Evolutionary conservation across 805 yeast species (phyloP), one percentile per base, ranked within the genome.

Genomic region (Monosporozyma servazzii): DNA sequence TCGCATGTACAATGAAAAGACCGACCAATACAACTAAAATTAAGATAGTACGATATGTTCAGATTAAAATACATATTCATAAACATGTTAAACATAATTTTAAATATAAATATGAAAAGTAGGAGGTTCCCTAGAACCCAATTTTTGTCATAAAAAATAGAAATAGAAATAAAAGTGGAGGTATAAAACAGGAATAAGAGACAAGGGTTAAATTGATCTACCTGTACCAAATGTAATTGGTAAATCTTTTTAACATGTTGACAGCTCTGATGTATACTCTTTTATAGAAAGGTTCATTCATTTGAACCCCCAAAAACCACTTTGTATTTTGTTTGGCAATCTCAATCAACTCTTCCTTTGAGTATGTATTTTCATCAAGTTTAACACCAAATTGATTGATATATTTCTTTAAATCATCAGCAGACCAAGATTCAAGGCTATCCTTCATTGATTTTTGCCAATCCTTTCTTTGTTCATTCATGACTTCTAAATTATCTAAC

Each of bases 301-400:
- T 49, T 36, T 56, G 52, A 5, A 51, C 44, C 9, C 67, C 67
- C 27, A 64, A 58, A 50, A 73, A 72, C 64, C 75, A 64, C 48
- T 60, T 57, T 1, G 78, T 70, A 54, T 75, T 75, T 33, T 68
- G 63, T 53, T 72, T 72, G 8, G 78, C 77, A 50, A 65, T 53
- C 3, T 62, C 53, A 18, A 70, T 51, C 53, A 77, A 61, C 23
- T 75, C 73, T 9, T 69, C 68, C 40, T 63, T 61, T n/a, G 60
- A 56, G 11, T 44, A 25, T 1, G 61, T 54, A 30, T 65, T 51
- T 21, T 46, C 46, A 3, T 52, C 47, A 1, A 48, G 18, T 15
- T 67, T 63, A 41, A 67, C 58, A n/a, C 80, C 80, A 59, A 71
- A 75, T 3, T 72, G 65, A 17, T 64, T 61, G 51, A 77, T 58